phyloP scores from a whole-genome alignment of 83 land plant genomes.

The Thuja plicata region DNA sequence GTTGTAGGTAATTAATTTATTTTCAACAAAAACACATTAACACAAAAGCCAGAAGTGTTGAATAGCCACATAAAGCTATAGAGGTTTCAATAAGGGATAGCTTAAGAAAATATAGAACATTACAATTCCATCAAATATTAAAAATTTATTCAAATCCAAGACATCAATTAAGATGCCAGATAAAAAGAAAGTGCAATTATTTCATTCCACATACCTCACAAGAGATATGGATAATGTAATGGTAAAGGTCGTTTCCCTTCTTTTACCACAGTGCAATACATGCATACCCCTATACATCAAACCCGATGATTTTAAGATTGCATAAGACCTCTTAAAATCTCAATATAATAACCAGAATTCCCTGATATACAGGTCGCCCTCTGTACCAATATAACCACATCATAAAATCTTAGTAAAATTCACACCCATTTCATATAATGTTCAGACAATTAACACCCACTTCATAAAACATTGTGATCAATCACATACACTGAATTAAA shows the following conservation, averaged over 20 bases:
- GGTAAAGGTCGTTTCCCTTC: not conserved
- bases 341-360: not conserved
- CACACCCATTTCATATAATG: not conserved
- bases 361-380: not conserved
- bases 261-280: not conserved
- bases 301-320: not conserved
- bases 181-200: not conserved
- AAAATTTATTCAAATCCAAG: not conserved
- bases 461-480: not conserved
- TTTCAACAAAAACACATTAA: not conserved
- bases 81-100: not conserved
- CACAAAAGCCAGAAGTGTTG: not conserved
- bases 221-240: not conserved
- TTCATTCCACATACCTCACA: not conserved
- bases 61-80: not conserved
- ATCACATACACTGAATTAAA: not conserved
- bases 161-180: not conserved
- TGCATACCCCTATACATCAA: not conserved
- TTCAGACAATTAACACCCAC: not conserved
- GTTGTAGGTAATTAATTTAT: too few relatives aligned
- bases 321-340: not conserved
- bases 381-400: slow-evolving; percentile 5
- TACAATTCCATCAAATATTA: not conserved
- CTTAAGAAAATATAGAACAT: not conserved
- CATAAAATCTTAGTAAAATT: not conserved